Evolutionary conservation across 306 rosid genomes (phyloP), one percentile per base, ranked within the genome.

Genomic region (Arachis stenosperma): DNA sequence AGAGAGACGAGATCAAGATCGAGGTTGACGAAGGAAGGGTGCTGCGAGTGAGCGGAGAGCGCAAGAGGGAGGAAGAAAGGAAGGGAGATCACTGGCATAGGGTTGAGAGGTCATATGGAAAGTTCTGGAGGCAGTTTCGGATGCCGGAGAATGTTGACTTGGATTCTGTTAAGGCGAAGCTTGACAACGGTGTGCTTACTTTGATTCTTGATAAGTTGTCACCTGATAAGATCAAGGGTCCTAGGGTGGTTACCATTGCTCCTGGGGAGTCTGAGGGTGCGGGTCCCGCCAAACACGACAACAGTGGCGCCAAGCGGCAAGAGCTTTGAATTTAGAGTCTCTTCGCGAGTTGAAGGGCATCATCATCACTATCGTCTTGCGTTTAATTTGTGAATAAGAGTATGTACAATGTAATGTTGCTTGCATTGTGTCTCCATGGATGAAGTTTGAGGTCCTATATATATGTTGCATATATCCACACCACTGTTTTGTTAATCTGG

Each of bases 41-140:
- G 33, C 14, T 90, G 43, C 84, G 90, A 74, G 92, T 88, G 44
- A 86, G 87, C 14, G 96, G 91, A 12, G 96, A 86, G 27, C 82
- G 92, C 81, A 85, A 81, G 84, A 80, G 73, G 27, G 90, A 90
- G 47, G 84, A 80, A 29, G 81, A 84, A 65, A 81, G 77, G 72
- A 80, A 86, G 44, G 88, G 85, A 4, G 90, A 90, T 42, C 91
- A 81, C 22, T 86, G 90, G 90, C 90, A 88, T 40, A 73, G 92
- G 9, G 75, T 88, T 5, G 92, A 90, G 74, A 79, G 92, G 64
- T 71, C 87, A 2, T 81, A 69, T 27, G 96, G 96, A 5, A 88
- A 82, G 70, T 90, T 90, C 51, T 86, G 89, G 90, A 86, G 96
- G 69, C 88, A 79, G 75, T 90, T 90, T 57, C 78, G 77, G 77